Conservation (phyloP, 345 rosid genomes). For the Firmiana major region DNA sequence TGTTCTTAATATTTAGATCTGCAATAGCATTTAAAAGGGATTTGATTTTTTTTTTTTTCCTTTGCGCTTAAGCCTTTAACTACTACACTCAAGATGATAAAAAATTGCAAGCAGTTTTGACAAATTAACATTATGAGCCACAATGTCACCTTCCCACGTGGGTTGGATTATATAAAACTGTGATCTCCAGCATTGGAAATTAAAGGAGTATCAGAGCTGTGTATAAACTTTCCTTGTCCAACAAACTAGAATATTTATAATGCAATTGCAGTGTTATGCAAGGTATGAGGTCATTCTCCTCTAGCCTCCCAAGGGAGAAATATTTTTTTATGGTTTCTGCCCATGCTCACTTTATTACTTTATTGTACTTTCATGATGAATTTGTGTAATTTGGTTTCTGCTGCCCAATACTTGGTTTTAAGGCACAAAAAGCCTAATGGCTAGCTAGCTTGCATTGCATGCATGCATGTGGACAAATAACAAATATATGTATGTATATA, state of each 20-base stretch:
- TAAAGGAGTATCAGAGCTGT: background rate
- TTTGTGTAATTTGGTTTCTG: conserved; percentile 11
- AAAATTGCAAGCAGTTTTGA: background rate
- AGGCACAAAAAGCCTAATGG: background rate
- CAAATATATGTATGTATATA: background rate
- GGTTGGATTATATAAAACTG: background rate
- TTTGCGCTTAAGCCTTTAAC: background rate
- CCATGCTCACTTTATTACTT: conserved; percentile 8
- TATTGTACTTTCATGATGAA: background rate
- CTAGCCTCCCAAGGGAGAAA: background rate
- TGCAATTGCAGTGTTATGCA: background rate
- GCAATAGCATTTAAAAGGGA: background rate
- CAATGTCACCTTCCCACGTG: conserved; percentile 17
- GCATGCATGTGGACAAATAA: background rate
- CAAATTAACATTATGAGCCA: background rate
- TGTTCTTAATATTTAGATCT: background rate
- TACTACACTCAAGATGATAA: background rate
- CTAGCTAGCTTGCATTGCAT: background rate
- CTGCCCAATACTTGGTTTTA: conserved; percentile 1
- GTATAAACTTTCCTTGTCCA: background rate
- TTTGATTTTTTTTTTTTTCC: background rate
- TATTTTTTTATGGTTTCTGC: background rate
- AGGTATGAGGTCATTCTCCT: conserved; percentile 29
- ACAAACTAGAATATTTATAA: background rate
- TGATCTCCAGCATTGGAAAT: background rate